Evolutionary conservation across 495 filamentous ascomycete genomes (phyloP), one percentile per base, ranked within the genome.

Genomic region (Endocarpon pusillum): DNA sequence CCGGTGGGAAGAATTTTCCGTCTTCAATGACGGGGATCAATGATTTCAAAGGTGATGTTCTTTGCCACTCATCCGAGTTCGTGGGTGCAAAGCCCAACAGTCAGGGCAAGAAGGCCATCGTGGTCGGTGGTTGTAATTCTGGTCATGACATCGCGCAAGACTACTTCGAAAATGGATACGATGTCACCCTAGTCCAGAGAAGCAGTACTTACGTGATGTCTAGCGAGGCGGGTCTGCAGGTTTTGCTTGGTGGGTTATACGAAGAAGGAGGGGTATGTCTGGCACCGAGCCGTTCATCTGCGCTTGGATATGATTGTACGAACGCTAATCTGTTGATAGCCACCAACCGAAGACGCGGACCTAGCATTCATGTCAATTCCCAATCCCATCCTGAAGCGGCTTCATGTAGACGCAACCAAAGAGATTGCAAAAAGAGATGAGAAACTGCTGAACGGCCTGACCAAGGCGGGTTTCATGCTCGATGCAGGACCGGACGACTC

Each of bases 171-270:
- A 73, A 79, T 25, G 83, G 83, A 1, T 7, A n/a, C 5, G 63
- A 78, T n/a, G 76, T 86, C n/a, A 87, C 81, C 6, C 72, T 91
- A 45, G 59, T 91, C 8, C 82, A 91, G 58, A 70, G 83, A 12
- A 76, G 74, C 1, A 71, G 71, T 10, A 87, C 83, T 0, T 74
- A 64, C 35, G 74, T 92, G 21, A 53, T 85, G 4, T 66, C 68
- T 0, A 70, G 64, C 10, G 51, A 71, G 3, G 59, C 62, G 0
- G 65, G 66, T 6, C 45, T 64, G 11, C 54, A 69, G 9, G 61
- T 77, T 24, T 40, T 62, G 2, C 46, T 76, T n/a, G 64, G 51
- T 10, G 64, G 61, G 0, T 42, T 76, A 0, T 91, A 82, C 44
- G 63, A 66, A 12, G 79, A 84, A 43, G 58, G 51, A 19, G 69